Evolutionary conservation across 768 basidiomycete species (phyloP), one percentile per base, ranked within the genome.

Genomic region (Suillus decipiens): DNA sequence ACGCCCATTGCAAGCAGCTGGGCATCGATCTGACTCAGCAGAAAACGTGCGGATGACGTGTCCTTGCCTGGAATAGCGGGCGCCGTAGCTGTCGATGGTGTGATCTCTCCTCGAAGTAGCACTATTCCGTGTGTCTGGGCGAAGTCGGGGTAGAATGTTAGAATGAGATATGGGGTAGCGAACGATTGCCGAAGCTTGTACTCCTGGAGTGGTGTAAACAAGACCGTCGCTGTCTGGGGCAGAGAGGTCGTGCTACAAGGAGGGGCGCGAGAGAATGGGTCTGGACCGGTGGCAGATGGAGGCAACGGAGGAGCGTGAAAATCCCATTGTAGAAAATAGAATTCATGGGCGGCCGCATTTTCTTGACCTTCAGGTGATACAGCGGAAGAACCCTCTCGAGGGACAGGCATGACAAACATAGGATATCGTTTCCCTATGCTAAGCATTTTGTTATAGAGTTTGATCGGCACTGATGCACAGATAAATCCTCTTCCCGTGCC

Each of bases 181-280:
- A 89, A 98, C 19, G 89, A 82, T 59, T 83, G 83, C 45, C 90
- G 88, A 62, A 87, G 76, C 75, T 97, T 96, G 84, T 93, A 99
- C 77, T 98, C 96, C 67, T 91, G 89, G 48, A 99, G 81, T 2
- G 96, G 92, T 0, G 97, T 95, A 80, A 96, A 96, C 41, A 99
- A 81, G 59, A 96, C 82, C 0, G 95, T 95, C 7, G 95, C 86
- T 2, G 77, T 78, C 59, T 78, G 80, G 17, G 86, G 84, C 67
- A 86, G 85, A 12, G 74, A 66, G 15, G 71, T 69, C 6, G 69
- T 17, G 7, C 66, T 33, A 69, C 62, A 15, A 64, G 64, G 37
- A 64, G 70, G 22, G 68, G 61, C 37, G 68, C 63, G 72, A 63
- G 78, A 73, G 72, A 86, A 85, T 5, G 79, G 77, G 69, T 87